Base-by-base conservation (phyloP, 2,329 filamentous ascomycete genomes). In the Magnaporthiopsis incrustans region DNA sequence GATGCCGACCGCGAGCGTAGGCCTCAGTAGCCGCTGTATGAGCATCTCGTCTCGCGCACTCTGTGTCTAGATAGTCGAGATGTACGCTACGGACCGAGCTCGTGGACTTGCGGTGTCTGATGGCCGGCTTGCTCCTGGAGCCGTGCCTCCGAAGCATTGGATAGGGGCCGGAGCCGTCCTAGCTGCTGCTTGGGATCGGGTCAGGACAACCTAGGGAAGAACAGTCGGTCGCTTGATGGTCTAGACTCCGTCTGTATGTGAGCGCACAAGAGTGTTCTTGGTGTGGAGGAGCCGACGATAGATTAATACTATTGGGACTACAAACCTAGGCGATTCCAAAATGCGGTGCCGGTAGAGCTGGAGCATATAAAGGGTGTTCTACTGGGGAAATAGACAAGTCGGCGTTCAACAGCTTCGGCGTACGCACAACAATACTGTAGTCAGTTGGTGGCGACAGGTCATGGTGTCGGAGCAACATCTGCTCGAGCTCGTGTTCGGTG, bases 1-100 rank as follows among this genome's bases (percentile, higher is more conserved):
- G 75, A 50, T 77, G 76, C 63, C 77, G 77, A n/a, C 82, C 82
- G 65, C 82, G 78, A 8, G 76, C 72, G 70, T 84, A 90, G 1
- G 88, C 88, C 69, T 86, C 77, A 44, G 78, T 76, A 10, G 88
- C 88, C 27, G 88, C 87, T 56, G 82, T 79, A 56, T 85, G 81
- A 10, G 88, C 88, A 72, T 89, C 84, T 63, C 83, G 78, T 61
- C 83, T 79, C 2, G 83, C 82, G 4, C 75, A 72, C 14, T 73
- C 74, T 1, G 81, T 80, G 67, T 80, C 75, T 59, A 86, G 82
- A 62, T 80, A 76, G 61, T 82, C 77, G 26, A 83, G 73, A 65
- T 76, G 74, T 26, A 79, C 75, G 35, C 78, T 77, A 61, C 77
- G 77, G 35, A 78, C 74, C 44, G 82, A 82, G 65, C 76, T 78